phyloP scores from a whole-genome alignment of 2,329 filamentous ascomycete genomes.

The Aspergillus tanneri region DNA sequence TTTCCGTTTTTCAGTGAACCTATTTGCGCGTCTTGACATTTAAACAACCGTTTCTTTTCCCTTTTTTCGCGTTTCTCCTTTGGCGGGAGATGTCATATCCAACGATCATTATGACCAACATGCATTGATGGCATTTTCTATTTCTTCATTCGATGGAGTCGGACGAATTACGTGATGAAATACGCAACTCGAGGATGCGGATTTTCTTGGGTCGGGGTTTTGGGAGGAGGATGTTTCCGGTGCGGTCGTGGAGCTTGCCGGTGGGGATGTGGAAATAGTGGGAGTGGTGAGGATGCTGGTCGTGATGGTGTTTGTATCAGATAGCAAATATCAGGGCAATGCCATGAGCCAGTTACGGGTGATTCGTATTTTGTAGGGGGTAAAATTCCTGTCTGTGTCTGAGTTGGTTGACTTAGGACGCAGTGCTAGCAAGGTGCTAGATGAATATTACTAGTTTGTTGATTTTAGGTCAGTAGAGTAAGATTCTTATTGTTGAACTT shows the following conservation, averaged over 20 bases:
- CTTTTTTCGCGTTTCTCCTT: conserved; percentile 23
- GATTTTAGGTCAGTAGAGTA: too few relatives aligned
- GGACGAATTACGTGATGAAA: conserved; percentile 24
- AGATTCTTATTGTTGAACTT: too few relatives aligned
- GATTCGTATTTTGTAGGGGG: conserved; percentile 1
- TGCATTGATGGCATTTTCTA: conserved; percentile 41
- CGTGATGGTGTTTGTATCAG: conserved; percentile 15
- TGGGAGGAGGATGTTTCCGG: conserved; percentile 14
- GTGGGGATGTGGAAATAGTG: conserved; percentile 2
- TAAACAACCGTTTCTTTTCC: conserved; percentile 18
- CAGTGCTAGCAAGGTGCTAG: too few relatives aligned
- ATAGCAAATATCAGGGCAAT: conserved; percentile 15
- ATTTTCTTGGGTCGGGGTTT: conserved; percentile 15
- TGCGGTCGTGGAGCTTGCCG: conserved; percentile 12
- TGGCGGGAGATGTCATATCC: conserved; percentile 37
- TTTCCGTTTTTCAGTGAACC: conserved; percentile 20
- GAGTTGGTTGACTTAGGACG: too few relatives aligned
- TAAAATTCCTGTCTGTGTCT: too few relatives aligned
- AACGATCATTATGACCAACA: conserved; percentile 42
- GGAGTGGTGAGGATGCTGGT: conserved; percentile 7
- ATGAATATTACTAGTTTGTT: too few relatives aligned
- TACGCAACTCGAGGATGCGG: conserved; percentile 14
- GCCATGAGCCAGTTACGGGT: conserved; percentile 8
- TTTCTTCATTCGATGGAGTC: conserved; percentile 26
- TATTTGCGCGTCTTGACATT: conserved; percentile 24